Evolutionary conservation across 2,329 filamentous ascomycete genomes (phyloP), one percentile per base, ranked within the genome.

Genomic region (Neocatenulostroma microsporum): DNA sequence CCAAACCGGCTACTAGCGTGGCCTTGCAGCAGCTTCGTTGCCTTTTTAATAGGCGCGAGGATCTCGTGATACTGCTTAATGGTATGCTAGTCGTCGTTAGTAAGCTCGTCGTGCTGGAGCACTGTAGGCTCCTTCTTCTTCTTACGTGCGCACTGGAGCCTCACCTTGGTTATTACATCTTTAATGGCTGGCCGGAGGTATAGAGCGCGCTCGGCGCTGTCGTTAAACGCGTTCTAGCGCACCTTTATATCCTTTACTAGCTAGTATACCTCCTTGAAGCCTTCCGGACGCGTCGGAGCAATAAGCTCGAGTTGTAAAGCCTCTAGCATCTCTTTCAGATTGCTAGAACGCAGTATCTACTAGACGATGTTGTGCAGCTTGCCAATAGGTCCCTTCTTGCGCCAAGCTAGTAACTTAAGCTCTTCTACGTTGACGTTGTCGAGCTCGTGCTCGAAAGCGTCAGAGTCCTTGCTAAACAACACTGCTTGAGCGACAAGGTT

Each of bases 401-500:
- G 42, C 41, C 36, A 45, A 17, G 31, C 15, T 8, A 11, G 21
- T 14, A 45, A 30, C 28, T 42, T 13, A 12, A 30, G n/a, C 28
- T 47, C 44, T 21, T 43, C 33, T n/a, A 30, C 17, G 3, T 17
- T 17, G 5, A 17, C 7, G 10, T 27, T 24, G 8, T 25, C n/a
- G 12, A 40, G 5, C 23, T 38, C 41, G 3, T 30, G 17, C 17
- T 44, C 30, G 17, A 47, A 34, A n/a, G 31, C 34, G 5, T 45
- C 37, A 6, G 17, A 20, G 10, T 46, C 34, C 3, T 27, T 21
- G 10, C 45, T 36, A 26, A 44, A 37, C 9, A 47, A 33, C 9
- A 42, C 25, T 2, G 36, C 35, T 31, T 46, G 37, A 4, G 21
- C 34, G 15, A 46, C 39, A 17, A 47, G 45, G 42, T 47, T 47